A percentile compares a stretch with the other conserved stretches of the same genome.
These are phyloP conservation scores for Dactylonectria estremocensis DNA, from an alignment of 2,329 filamentous ascomycete genomes.

Conservation along the genomic window DNA sequence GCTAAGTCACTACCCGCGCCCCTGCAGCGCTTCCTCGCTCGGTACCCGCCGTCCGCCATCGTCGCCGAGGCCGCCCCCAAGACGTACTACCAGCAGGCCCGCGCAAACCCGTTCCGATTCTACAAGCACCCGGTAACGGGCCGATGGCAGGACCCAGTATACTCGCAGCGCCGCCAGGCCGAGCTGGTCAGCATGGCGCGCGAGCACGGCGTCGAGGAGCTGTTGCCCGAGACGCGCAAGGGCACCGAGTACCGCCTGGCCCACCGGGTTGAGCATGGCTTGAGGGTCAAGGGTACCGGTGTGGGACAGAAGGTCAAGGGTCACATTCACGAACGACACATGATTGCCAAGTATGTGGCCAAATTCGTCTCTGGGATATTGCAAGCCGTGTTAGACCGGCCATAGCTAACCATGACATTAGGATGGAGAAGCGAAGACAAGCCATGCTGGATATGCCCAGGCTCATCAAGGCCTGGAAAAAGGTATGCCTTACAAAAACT, in stretches of 20 bases:
- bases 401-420: conserved; percentile 52
- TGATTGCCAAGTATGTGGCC: conserved; percentile 78
- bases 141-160: conserved; percentile 86
- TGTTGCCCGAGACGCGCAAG: conserved; percentile 85
- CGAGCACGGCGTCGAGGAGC: conserved; percentile 83
- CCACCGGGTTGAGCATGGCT: conserved; percentile 82
- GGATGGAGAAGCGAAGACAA: conserved; percentile 88
- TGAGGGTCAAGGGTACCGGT: conserved; percentile 93
- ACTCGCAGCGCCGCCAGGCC: conserved; percentile 89
- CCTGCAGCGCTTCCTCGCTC: conserved; percentile 88
- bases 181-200: conserved; percentile 90
- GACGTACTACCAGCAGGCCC: conserved; percentile 69
- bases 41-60: conserved; percentile 83
- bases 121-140: conserved; percentile 85
- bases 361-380: conserved; percentile 8
- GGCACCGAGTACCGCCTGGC: conserved; percentile 79
- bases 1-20: conserved; percentile 82
- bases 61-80: conserved; percentile 61
- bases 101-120: conserved; percentile 85
- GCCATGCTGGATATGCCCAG: conserved; percentile 97
- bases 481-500: conserved; percentile 67
- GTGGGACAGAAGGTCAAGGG: conserved; percentile 95
- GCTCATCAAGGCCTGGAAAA: conserved; percentile 93
- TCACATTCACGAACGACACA: conserved; percentile 89
- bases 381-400: conserved; percentile 1